Base-by-base conservation (phyloP, 441 rosid species). In the Adansonia madagascariensis region DNA sequence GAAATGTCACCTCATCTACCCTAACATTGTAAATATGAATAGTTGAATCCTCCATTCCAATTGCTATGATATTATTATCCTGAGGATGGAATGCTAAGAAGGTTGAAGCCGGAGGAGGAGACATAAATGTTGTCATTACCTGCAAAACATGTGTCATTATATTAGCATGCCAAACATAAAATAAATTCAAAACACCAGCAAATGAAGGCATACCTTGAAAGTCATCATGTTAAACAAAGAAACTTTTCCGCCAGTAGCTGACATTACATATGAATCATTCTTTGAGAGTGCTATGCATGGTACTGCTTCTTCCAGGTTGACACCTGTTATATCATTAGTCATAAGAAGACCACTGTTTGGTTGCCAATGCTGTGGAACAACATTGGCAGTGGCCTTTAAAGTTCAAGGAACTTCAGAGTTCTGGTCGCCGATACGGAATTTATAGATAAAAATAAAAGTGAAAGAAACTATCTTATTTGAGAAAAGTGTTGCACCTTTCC, bases 21-120 rank as follows among this genome's bases (percentile, higher is more conserved):
- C 94, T 84, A 70, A 91, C 95, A 86, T 95, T 92, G 83, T 93
- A 92, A 65, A 95, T 93, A 74, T 90, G 94, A 80, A 95, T 95
- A 12, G 93, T 85, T 50, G 99, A 92, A 87, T 94, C 98, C 82
- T 93, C 97, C 97, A 94, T 91, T 84, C 99, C 99, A 43, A 93
- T 89, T 75, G 99, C 99, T 71, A 92, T 88, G 75, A 93, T 86
- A 85, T 95, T 95, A 80, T 95, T 93, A 84, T 95, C 98, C 77
- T 82, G 93, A 61, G 98, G 98, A 82, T 93, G 94, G 82, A 95
- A 95, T 8, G 99, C 99, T 39, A 95, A 86, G 84, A 88, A 95
- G 73, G 99, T 91, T 67, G 99, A 89, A 64, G 95, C 89, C 1
- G 97, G 98, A 24, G 98, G 95, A 31, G 97, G 91, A 44, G 91